Conservation (phyloP, 2,329 filamentous ascomycete genomes). For the Hirsutella rhossiliensis region DNA sequence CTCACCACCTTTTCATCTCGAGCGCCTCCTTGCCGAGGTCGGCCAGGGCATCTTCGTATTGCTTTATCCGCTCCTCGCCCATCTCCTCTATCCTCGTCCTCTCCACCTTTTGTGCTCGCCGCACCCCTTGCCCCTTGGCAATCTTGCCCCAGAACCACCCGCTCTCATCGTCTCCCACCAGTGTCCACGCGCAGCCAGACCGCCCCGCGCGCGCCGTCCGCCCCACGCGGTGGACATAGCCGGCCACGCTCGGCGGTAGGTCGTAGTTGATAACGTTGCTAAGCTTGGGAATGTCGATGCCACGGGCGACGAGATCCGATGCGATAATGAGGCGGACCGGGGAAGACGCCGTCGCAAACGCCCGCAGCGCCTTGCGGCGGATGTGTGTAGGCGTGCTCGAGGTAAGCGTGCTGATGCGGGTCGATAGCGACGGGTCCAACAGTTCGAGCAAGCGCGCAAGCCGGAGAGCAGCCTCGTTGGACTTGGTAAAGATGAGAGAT, state of each 20-base stretch:
- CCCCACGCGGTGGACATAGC: conserved; percentile 86
- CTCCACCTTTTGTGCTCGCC: conserved; percentile 31
- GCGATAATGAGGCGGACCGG: conserved; percentile 69
- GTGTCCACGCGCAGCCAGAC: conserved; percentile 69
- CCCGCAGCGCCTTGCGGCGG: conserved; percentile 53
- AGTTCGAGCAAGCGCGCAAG: conserved; percentile 68
- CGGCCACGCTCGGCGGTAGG: conserved; percentile 65
- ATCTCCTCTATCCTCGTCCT: conserved; percentile 36
- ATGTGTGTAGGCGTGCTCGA: conserved; percentile 65
- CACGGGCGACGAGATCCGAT: conserved; percentile 85
- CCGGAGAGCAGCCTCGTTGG: conserved; percentile 77
- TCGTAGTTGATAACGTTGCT: conserved; percentile 92
- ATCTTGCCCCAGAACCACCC: conserved; percentile 89
- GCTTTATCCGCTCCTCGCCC: conserved; percentile 29
- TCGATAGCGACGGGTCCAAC: conserved; percentile 45
- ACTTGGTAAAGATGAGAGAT: conserved; percentile 79
- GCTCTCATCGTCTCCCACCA: conserved; percentile 72
- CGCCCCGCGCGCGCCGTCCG: conserved; percentile 77
- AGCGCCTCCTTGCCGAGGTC: conserved; percentile 49
- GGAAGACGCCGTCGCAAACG: conserved; percentile 55
- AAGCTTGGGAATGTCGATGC: conserved; percentile 69
- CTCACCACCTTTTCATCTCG: conserved; percentile 13
- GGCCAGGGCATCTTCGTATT: conserved; percentile 46
- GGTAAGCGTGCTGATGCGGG: conserved; percentile 57
- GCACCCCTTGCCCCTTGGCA: conserved; percentile 41